phyloP scores from a whole-genome alignment of 2,329 filamentous ascomycete species.

The Zymoseptoria pseudotritici region DNA sequence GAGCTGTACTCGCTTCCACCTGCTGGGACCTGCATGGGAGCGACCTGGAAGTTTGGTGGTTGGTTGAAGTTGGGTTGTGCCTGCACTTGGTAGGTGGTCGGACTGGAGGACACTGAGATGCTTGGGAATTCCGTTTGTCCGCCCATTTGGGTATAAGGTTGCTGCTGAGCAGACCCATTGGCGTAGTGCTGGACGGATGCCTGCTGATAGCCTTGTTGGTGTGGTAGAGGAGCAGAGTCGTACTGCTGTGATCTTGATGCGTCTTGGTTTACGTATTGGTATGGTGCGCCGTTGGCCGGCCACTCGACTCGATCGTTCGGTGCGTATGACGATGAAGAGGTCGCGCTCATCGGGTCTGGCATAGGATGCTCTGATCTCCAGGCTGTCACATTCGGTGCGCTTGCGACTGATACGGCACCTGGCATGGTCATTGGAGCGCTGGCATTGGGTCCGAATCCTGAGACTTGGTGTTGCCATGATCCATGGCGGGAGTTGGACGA shows the following conservation, averaged over 20 bases:
- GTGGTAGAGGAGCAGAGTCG: slow-evolving; percentile 16
- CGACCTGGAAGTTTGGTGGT: slow-evolving; percentile 15
- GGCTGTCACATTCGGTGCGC: slow-evolving; percentile 16
- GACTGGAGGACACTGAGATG: slow-evolving; percentile 20
- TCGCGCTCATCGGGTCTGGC: slow-evolving; percentile 12
- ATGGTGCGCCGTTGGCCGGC: slow-evolving; percentile 15
- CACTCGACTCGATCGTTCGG: slow-evolving; percentile 19
- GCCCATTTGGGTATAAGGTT: slow-evolving; percentile 14
- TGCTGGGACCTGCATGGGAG: slow-evolving; percentile 18
- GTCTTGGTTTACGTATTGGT: slow-evolving; percentile 19
- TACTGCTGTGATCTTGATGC: slow-evolving; percentile 19
- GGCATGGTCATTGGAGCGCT: slow-evolving; percentile 13
- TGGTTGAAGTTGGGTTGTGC: slow-evolving; percentile 10
- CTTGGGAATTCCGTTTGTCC: slow-evolving; percentile 19
- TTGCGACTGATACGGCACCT: slow-evolving; percentile 10
- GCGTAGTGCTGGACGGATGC: slow-evolving; percentile 4
- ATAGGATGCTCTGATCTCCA: slow-evolving; percentile 22
- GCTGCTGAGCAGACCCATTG: slow-evolving; percentile 4
- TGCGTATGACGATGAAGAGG: slow-evolving; percentile 9
- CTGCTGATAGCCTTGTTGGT: slow-evolving; percentile 13
- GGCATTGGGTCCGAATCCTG: slow-evolving; percentile 12
- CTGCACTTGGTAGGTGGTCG: slow-evolving; percentile 16
- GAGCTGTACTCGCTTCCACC: slow-evolving; percentile 14
- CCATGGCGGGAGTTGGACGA: slow-evolving; percentile 20
- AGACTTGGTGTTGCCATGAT: slow-evolving; percentile 21